These are phyloP conservation scores for Lizonia empirigonia DNA, from an alignment of 2,329 filamentous ascomycete genomes.

Conservation along the genomic window DNA sequence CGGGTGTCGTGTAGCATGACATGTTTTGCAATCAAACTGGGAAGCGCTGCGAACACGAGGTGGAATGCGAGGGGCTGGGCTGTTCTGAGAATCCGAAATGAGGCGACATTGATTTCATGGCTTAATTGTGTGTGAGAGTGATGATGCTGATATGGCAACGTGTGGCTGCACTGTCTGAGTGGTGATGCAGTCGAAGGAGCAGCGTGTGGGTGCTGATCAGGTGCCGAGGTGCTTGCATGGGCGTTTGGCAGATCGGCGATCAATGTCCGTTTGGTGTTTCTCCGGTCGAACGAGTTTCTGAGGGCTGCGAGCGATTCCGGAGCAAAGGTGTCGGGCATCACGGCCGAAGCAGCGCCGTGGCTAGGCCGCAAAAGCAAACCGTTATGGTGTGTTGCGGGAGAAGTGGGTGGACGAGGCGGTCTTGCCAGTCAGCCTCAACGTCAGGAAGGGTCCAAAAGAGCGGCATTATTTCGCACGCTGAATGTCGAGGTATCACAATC, in stretches of 20 bases:
- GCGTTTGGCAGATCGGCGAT: conserved; percentile 10
- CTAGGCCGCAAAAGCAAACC: conserved; percentile 6
- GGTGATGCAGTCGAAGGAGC: not conserved
- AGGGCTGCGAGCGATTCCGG: conserved; percentile 5
- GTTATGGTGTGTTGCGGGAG: conserved; percentile 9
- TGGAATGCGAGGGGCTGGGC: conserved; percentile 9
- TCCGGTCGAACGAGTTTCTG: not conserved
- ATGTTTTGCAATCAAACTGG: conserved; percentile 6
- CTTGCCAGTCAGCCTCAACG: conserved; percentile 5
- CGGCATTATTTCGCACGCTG: conserved; percentile 1
- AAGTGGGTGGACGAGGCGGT: conserved; percentile 5
- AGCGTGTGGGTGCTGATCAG: conserved; percentile 13
- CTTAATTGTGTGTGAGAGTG: not conserved
- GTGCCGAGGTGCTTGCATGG: conserved; percentile 5
- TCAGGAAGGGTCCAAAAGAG: conserved; percentile 1
- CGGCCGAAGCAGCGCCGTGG: not conserved
- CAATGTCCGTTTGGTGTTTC: not conserved
- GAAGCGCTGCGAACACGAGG: conserved; percentile 12
- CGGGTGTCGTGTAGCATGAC: conserved; percentile 10
- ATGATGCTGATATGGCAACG: not conserved
- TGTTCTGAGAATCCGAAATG: no score
- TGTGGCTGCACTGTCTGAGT: no score
- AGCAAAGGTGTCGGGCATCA: not conserved
- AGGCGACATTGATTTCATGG: no score
- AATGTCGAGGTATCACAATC: conserved; percentile 5